phyloP scores from a whole-genome alignment of 768 basidiomycete species.

The Gloeopeniophorella convolvens region DNA sequence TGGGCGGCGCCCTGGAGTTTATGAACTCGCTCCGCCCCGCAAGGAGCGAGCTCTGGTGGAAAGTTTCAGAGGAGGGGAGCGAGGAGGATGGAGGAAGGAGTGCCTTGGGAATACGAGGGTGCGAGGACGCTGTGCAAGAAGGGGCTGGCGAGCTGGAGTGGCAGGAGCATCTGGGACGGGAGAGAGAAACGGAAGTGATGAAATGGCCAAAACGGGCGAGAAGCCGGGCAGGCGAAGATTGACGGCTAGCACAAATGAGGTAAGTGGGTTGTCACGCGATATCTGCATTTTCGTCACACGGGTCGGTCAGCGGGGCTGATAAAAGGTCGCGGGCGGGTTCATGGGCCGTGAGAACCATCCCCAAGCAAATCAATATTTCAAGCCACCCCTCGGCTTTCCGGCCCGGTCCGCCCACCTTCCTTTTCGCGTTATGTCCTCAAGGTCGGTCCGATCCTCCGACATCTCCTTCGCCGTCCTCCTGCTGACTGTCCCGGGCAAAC shows the following conservation, averaged over 20 bases:
- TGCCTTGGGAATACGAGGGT: constrained; percentile 8
- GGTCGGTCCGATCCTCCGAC: constrained; percentile 35
- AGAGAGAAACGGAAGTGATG: constrained; percentile 6
- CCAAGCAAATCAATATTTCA: constrained; percentile 35
- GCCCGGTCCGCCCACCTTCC: constrained; percentile 46
- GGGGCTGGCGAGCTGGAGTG: constrained; percentile 11
- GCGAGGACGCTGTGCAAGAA: constrained; percentile 2
- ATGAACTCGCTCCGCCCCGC: constrained; percentile 31
- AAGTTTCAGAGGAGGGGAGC: neutral
- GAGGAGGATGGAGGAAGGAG: constrained; percentile 29
- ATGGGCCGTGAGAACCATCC: constrained; percentile 35
- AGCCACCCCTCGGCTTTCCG: constrained; percentile 37
- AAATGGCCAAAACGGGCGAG: constrained; percentile 11
- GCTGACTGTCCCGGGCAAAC: constrained; percentile 6
- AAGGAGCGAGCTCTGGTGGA: constrained; percentile 12
- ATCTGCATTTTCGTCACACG: constrained; percentile 20
- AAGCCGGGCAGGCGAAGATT: constrained; percentile 13
- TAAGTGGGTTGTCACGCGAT: constrained; percentile 20
- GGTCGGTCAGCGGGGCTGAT: constrained; percentile 17
- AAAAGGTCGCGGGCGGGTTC: constrained; percentile 23
- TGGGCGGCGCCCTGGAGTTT: constrained; percentile 12
- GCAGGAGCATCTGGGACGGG: neutral
- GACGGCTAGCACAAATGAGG: constrained; percentile 22
- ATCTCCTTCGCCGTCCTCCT: constrained; percentile 10
- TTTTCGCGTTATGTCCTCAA: constrained; percentile 67